A percentile compares a stretch with the other conserved stretches of the same genome.
Evolutionary conservation across 352 stramenopile species (phyloP).

Genomic region (Globisporangium echinulatum): DNA sequence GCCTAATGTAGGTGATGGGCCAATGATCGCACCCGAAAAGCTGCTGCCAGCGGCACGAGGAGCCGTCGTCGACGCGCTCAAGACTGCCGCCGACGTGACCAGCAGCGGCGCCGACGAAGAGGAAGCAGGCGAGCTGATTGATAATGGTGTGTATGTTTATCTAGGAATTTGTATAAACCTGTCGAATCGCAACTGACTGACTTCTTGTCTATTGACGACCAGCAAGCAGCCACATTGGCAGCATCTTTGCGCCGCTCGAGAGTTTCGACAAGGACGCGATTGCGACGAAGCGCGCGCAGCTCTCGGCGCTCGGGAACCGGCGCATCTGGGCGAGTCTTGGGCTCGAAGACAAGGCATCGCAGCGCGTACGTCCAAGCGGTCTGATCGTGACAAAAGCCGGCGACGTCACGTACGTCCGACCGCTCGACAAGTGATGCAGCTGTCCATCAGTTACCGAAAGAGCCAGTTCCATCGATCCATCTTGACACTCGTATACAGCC

Average conservation of each 20-base stretch:
- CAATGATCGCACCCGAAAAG: constrained; percentile 25
- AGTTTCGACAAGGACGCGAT: constrained; percentile 77
- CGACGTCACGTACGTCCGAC: constrained; percentile 67
- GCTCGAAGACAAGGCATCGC: constrained; percentile 61
- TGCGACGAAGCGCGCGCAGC: constrained; percentile 71
- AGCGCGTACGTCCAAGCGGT: constrained; percentile 43
- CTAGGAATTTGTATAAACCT: too few species aligned
- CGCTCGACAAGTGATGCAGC: constrained; percentile 37
- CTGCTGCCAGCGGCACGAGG: constrained; percentile 19
- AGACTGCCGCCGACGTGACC: constrained; percentile 3
- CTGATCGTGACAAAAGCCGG: constrained; percentile 69
- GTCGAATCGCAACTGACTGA: not conserved
- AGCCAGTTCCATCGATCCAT: too few species aligned
- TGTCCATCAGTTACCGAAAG: too few species aligned
- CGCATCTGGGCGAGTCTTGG: constrained; percentile 82
- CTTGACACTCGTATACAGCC: not conserved
- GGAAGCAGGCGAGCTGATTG: constrained; percentile 61
- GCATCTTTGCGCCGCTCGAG: constrained; percentile 68
- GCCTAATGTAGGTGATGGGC: too few species aligned
- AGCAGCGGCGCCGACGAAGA: constrained; percentile 31
- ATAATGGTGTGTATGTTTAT: constrained; percentile 33
- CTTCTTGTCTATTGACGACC: constrained; percentile 1
- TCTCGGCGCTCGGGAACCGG: constrained; percentile 65
- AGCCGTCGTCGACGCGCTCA: constrained; percentile 26
- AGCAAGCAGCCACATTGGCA: constrained; percentile 60